These are phyloP conservation scores for Wickerhamomyces hampshirensis DNA, from an alignment of 805 yeast genomes.

Conservation along the genomic window DNA sequence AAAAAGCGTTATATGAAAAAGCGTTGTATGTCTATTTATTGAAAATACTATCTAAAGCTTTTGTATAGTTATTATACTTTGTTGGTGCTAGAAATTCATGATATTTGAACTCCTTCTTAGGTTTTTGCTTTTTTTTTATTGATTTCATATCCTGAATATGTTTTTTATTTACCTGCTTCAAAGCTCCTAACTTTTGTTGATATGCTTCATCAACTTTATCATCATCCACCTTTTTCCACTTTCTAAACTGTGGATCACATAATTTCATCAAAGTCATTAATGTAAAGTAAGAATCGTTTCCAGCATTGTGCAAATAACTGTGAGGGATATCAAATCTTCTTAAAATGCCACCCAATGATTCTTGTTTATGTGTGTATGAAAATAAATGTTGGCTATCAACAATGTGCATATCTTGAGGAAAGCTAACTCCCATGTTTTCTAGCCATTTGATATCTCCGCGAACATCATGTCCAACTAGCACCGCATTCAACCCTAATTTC, in stretches of 20 bases:
- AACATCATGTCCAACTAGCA: slow-evolving; percentile 58
- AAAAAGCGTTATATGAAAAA: too few relatives aligned
- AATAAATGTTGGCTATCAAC: slow-evolving; percentile 49
- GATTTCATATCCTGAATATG: too few relatives aligned
- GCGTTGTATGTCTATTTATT: too few relatives aligned
- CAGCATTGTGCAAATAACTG: slow-evolving; percentile 62
- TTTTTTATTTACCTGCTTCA: not conserved
- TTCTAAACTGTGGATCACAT: slow-evolving; percentile 42
- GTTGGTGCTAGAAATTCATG: not conserved
- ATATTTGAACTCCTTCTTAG: not conserved
- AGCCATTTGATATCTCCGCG: slow-evolving; percentile 53
- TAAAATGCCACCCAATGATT: slow-evolving; percentile 40
- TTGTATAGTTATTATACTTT: not conserved
- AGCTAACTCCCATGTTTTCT: slow-evolving; percentile 36
- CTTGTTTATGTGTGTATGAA: slow-evolving; percentile 33
- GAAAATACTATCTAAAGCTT: not conserved
- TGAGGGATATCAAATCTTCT: slow-evolving; percentile 48
- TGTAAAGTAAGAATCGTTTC: slow-evolving; percentile 66
- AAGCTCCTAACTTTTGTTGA: not conserved
- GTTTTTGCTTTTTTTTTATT: not conserved
- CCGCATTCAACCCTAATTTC: slow-evolving; percentile 26
- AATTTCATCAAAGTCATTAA: slow-evolving; percentile 44
- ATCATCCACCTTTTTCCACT: slow-evolving; percentile 5
- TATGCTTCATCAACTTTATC: not conserved
- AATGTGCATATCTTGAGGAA: slow-evolving; percentile 31